Evolutionary conservation across 352 stramenopile species (phyloP), one percentile per base, ranked within the genome.

Genomic region (Pythium inflatum): DNA sequence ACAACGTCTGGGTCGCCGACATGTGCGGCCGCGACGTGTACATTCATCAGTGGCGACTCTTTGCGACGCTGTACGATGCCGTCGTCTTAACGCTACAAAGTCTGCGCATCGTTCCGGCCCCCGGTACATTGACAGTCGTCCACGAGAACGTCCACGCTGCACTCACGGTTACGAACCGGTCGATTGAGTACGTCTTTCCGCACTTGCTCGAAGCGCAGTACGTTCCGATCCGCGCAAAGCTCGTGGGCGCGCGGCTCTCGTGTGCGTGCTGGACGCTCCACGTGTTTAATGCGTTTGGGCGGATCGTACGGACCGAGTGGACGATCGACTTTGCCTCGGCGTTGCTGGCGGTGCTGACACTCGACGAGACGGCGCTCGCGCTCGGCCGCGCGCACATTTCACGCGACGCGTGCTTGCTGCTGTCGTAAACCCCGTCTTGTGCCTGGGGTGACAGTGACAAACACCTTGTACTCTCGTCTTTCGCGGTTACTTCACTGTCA

Each of bases 301-400:
- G 7, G 0, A 49, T 49, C n/a, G 24, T 46, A 3, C 34, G 36
- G 4, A 5, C 50, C 13, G 36, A 20, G 22, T 62, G 54, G 54
- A 30, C 31, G 5, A 36, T 62, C 36, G 54, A 62, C 24, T 62
- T 62, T 28, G 54, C 50, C 3, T 22, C 34, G 3, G 54, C 54
- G 7, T 25, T 62, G 33, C 20, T 24, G 36, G 34, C 24, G 6
- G 2, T 62, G 13, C 25, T 62, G 33, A 34, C 20, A 3, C 13
- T 62, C 36, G 20, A 50, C 6, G 54, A 62, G 12, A 62, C 54
- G 16, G 54, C 34, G 3, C 22, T 36, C 3, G 54, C 12, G 20
- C 54, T 62, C 3, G 16, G 5, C 20, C 33, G 50, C 20, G 33
- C 54, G 9, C n/a, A 34, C 1, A 62, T 62, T 5, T 24, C 13